Evolutionary conservation across 1,139 yeast genomes (phyloP).

Genomic region (Pneumocystis wakefieldiae): DNA sequence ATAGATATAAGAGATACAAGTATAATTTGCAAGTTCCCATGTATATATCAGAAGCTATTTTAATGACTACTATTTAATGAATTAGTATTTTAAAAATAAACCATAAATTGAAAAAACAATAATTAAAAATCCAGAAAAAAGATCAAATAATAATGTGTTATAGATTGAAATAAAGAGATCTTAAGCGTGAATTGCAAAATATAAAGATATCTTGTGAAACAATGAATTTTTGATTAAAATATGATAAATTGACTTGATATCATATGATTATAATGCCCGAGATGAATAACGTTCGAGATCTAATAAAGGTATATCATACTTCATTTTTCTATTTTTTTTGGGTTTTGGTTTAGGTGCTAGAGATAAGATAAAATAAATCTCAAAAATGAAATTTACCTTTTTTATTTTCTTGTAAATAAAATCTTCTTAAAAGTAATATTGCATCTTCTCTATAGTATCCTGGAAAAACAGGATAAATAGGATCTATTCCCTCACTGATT

Average conservation of each 20-base stretch:
- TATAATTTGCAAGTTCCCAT: too few relatives aligned
- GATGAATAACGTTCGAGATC: slow-evolving; percentile 32
- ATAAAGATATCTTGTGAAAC: too few relatives aligned
- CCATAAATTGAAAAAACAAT: too few relatives aligned
- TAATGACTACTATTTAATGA: too few relatives aligned
- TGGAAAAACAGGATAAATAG: slow-evolving; percentile 47
- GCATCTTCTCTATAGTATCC: slow-evolving; percentile 76
- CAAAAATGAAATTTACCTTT: background rate
- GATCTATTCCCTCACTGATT: slow-evolving; percentile 16
- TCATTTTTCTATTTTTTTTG: slow-evolving; percentile 63
- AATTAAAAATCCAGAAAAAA: too few relatives aligned
- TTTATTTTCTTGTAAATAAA: slow-evolving; percentile 35
- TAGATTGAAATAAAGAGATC: too few relatives aligned
- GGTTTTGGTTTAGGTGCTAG: slow-evolving; percentile 66
- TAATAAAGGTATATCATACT: slow-evolving; percentile 47
- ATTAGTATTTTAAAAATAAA: too few relatives aligned
- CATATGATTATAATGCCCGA: background rate
- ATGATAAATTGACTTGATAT: background rate
- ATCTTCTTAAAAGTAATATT: slow-evolving; percentile 58
- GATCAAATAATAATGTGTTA: too few relatives aligned
- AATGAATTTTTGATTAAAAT: background rate
- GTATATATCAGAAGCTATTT: too few relatives aligned
- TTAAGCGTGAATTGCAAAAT: too few relatives aligned
- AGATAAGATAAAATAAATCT: background rate
- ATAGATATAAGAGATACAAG: too few relatives aligned